Evolutionary conservation across 2,329 filamentous ascomycete genomes (phyloP), one percentile per base, ranked within the genome.

Genomic region (Fusarium sp.): DNA sequence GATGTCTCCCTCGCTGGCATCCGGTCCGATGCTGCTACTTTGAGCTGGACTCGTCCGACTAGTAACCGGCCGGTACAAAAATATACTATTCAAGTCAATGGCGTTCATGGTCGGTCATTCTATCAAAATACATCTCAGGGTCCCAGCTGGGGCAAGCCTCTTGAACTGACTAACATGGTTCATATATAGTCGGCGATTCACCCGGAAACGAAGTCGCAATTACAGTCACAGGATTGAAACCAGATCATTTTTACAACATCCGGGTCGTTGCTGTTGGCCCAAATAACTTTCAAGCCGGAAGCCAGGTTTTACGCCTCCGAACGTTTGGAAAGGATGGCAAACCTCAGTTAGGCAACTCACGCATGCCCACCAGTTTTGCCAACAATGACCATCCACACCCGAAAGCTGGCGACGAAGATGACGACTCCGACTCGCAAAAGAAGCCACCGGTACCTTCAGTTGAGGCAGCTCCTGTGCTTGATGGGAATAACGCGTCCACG

Each of bases 71-170:
- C 92, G 4, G 92, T 97, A 55, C 87, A 94, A 54, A 97, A 95
- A 81, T 96, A 97, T 77, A 87, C 95, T 45, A 93, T 99, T 53
- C 93, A 97, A 78, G 91, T 99, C 69, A 98, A 99, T 80, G 95
- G 95, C 42, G 91, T 95, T 43, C 93, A 94, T 82, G 93, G 93
- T 96, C 81, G 79, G 89, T 80, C 49, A 43, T 50, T 36, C 55
- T 67, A 20, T 58, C 66, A 33, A 55, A 26, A 52, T 31, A 34
- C 39, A 20, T 42, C 39, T 48, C 20, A 39, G 26, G 40, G 34
- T 20, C 42, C 31, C 42, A 38, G 22, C 33, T 52, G 42, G 43
- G 52, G 42, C 49, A 34, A 36, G 8, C 43, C 43, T 26, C 33
- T 11, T 28, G 46, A 55, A 31, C 20, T 58, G 26, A 44, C 69